phyloP scores from a whole-genome alignment of 768 basidiomycete species.

The Mycena galericulata region DNA sequence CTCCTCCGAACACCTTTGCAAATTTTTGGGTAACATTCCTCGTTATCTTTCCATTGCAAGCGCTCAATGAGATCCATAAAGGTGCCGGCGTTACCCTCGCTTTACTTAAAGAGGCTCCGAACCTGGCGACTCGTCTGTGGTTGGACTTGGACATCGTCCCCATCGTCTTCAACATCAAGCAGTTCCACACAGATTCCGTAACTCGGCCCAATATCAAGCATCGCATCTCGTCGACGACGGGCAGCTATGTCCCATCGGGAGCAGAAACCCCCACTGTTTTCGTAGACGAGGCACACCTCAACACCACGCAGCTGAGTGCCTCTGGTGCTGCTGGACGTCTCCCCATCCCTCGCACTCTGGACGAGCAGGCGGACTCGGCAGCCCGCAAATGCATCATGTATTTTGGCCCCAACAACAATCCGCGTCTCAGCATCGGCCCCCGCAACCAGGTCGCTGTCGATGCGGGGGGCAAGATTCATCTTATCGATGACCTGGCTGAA shows the following conservation, averaged over 20 bases:
- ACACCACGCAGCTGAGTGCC: conserved; percentile 50
- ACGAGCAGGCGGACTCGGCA: conserved; percentile 89
- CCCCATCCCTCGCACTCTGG: conserved; percentile 81
- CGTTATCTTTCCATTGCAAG: background rate
- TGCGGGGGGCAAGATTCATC: conserved; percentile 86
- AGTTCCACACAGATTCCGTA: conserved; percentile 81
- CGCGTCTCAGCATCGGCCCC: conserved; percentile 82
- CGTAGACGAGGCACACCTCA: conserved; percentile 67
- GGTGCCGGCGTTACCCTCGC: conserved; percentile 80
- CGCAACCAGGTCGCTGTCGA: conserved; percentile 92
- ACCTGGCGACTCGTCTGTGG: conserved; percentile 90
- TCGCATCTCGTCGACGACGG: conserved; percentile 83
- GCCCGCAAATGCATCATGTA: conserved; percentile 88
- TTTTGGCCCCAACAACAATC: conserved; percentile 86
- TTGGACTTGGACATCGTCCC: conserved; percentile 86
- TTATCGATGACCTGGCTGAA: conserved; percentile 85
- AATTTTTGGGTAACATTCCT: conserved; percentile 11
- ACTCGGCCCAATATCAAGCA: conserved; percentile 87
- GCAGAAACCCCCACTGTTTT: conserved; percentile 81
- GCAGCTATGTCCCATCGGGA: conserved; percentile 83
- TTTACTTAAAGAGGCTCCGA: conserved; percentile 82
- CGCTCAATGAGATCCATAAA: background rate
- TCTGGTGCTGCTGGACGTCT: conserved; percentile 65
- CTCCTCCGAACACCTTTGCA: conserved; percentile 40
- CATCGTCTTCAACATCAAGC: conserved; percentile 88